Evolutionary conservation across 768 basidiomycete species (phyloP).

Genomic region (Infundibulicybe gibba): DNA sequence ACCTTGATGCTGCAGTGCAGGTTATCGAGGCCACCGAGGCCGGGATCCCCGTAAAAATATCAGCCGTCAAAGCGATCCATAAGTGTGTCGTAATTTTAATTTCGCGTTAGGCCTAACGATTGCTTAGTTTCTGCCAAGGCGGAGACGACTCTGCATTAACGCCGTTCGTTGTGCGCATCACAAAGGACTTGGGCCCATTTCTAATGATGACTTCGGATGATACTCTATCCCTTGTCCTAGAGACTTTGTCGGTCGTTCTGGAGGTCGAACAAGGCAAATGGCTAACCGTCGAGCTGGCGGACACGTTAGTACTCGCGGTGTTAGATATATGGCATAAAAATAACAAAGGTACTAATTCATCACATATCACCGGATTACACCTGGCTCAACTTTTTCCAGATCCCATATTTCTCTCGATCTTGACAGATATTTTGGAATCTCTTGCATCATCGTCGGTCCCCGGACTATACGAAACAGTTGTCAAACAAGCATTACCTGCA

Average conservation of each 20-base stretch:
- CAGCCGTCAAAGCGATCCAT: slow-evolving; percentile 89
- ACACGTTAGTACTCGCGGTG: slow-evolving; percentile 59
- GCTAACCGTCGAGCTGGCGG: slow-evolving; percentile 65
- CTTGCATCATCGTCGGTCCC: slow-evolving; percentile 59
- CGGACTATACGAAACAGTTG: slow-evolving; percentile 68
- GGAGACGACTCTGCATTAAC: slow-evolving; percentile 56
- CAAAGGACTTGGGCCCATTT: slow-evolving; percentile 82
- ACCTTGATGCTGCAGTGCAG: slow-evolving; percentile 82
- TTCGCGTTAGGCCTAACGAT: not conserved
- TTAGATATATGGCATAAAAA: slow-evolving; percentile 86
- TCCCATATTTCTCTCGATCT: slow-evolving; percentile 83
- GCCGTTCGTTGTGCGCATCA: slow-evolving; percentile 69
- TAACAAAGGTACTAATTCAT: slow-evolving; percentile 58
- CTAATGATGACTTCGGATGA: slow-evolving; percentile 79
- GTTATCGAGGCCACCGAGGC: slow-evolving; percentile 75
- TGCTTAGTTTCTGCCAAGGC: slow-evolving; percentile 62
- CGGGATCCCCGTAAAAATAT: slow-evolving; percentile 87
- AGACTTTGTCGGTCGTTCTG: slow-evolving; percentile 78
- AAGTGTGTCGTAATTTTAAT: slow-evolving; percentile 55
- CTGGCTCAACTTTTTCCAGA: slow-evolving; percentile 36
- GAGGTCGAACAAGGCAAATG: slow-evolving; percentile 71
- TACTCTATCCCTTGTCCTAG: slow-evolving; percentile 82
- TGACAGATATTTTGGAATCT: slow-evolving; percentile 74
- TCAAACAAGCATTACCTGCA: slow-evolving; percentile 68
- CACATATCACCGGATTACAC: not conserved